Conservation (phyloP, 768 basidiomycete genomes). For the Termitomyces sp. region DNA sequence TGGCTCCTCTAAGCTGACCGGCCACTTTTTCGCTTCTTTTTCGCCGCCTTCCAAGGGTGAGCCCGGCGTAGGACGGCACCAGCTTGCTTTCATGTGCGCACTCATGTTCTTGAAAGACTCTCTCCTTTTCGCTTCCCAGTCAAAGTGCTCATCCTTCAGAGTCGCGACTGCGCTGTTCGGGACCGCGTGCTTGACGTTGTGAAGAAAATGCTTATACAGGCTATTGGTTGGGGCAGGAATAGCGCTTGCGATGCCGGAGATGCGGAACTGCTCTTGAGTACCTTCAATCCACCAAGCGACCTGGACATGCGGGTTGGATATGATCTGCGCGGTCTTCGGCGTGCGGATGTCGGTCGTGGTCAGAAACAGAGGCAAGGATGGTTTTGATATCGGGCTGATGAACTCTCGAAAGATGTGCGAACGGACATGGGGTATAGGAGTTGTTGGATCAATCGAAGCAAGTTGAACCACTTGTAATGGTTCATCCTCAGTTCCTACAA, state of each 20-base stretch:
- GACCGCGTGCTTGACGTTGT: constrained; percentile 10
- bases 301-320: constrained; percentile 45
- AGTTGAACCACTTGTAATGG: constrained; percentile 50
- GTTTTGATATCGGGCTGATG: constrained; percentile 34
- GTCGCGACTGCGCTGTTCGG: constrained; percentile 20
- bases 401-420: constrained; percentile 59
- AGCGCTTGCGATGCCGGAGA: constrained; percentile 51
- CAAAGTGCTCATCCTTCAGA: constrained; percentile 35
- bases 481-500: not conserved
- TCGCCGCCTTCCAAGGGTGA: constrained; percentile 40
- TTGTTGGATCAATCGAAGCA: constrained; percentile 43
- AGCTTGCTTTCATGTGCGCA: constrained; percentile 60
- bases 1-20: constrained; percentile 43
- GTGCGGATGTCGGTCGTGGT: constrained; percentile 69
- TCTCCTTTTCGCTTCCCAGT: constrained; percentile 66
- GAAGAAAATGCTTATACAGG: constrained; percentile 26
- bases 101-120: constrained; percentile 56
- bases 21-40: constrained; percentile 62
- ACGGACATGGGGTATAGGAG: constrained; percentile 52
- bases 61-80: constrained; percentile 68
- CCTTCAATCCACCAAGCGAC: constrained; percentile 71
- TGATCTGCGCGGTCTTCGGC: constrained; percentile 59
- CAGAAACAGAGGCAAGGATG: constrained; percentile 54
- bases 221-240: constrained; percentile 43
- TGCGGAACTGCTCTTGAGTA: constrained; percentile 67